phyloP scores from a whole-genome alignment of 345 rosid genomes.

The Ceriops decandra region DNA sequence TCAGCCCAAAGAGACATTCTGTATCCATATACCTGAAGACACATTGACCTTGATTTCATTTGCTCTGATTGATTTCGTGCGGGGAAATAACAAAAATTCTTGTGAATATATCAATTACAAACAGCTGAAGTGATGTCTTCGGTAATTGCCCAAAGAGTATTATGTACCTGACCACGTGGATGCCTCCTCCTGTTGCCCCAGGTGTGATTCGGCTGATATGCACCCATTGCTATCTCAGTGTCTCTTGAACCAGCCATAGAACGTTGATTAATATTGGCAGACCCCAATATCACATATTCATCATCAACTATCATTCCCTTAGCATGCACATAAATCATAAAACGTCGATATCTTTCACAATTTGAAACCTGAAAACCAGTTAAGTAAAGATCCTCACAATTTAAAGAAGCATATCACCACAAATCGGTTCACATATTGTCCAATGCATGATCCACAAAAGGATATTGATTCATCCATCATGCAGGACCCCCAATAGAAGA shows the following conservation, averaged over 20 bases:
- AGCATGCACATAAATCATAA: constrained; percentile 83
- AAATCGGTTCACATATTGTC: neutral
- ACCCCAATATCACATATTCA: constrained; percentile 74
- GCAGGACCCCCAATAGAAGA: neutral
- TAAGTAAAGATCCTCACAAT: neutral
- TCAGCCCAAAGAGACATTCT: constrained; percentile 94
- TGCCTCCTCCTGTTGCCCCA: constrained; percentile 50
- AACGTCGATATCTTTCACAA: constrained; percentile 53
- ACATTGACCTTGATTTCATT: neutral
- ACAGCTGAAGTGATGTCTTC: no score
- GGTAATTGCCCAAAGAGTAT: no score
- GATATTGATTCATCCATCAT: neutral
- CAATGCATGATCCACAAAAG: neutral
- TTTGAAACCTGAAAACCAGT: constrained; percentile 45
- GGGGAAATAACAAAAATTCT: neutral
- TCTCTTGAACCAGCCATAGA: constrained; percentile 82
- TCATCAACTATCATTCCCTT: constrained; percentile 89
- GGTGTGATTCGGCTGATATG: constrained; percentile 65
- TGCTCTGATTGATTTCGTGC: neutral
- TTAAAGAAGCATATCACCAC: neutral
- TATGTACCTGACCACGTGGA: constrained; percentile 63
- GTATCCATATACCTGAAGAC: constrained; percentile 62
- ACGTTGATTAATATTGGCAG: constrained; percentile 82
- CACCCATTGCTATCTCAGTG: constrained; percentile 89
- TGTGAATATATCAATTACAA: no score